phyloP scores from a whole-genome alignment of 2,329 filamentous ascomycete genomes.

The Diaporthe sp. region DNA sequence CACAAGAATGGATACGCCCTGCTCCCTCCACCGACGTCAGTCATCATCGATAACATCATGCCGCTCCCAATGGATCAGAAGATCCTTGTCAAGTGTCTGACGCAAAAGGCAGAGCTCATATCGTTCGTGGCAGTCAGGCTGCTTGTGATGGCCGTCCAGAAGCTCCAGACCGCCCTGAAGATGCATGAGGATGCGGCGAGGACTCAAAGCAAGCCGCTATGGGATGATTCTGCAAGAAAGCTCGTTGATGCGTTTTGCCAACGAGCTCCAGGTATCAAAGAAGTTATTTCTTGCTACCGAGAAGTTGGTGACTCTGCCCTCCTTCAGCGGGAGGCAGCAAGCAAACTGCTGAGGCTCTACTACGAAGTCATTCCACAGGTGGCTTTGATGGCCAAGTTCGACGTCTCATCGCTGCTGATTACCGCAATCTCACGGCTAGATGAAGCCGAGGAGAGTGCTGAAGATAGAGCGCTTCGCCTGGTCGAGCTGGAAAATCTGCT shows the following conservation, averaged over 20 bases:
- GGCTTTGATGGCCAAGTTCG: constrained; percentile 86
- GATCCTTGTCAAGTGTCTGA: constrained; percentile 81
- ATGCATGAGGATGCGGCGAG: constrained; percentile 64
- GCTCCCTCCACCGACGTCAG: constrained; percentile 80
- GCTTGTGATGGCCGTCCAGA: constrained; percentile 81
- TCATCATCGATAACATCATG: constrained; percentile 87
- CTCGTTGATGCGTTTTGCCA: constrained; percentile 81
- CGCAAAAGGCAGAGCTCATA: constrained; percentile 80
- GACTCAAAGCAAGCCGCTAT: constrained; percentile 57
- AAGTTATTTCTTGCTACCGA: constrained; percentile 80
- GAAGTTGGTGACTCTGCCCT: constrained; percentile 74
- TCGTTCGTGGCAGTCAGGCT: constrained; percentile 87
- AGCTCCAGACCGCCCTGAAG: constrained; percentile 73
- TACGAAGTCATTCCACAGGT: constrained; percentile 84
- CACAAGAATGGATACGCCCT: constrained; percentile 69
- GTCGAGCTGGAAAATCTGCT: constrained; percentile 86
- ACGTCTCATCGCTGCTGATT: constrained; percentile 82
- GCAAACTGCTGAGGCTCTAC: constrained; percentile 83
- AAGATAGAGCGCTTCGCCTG: constrained; percentile 65
- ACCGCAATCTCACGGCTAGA: constrained; percentile 72
- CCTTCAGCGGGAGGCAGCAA: constrained; percentile 82
- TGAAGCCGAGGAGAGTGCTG: constrained; percentile 51
- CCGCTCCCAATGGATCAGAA: constrained; percentile 86
- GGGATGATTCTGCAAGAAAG: constrained; percentile 75
- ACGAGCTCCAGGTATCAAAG: constrained; percentile 83